Conservation (phyloP, 2,329 filamentous ascomycete genomes). For the Aspergillus novoparasiticus region DNA sequence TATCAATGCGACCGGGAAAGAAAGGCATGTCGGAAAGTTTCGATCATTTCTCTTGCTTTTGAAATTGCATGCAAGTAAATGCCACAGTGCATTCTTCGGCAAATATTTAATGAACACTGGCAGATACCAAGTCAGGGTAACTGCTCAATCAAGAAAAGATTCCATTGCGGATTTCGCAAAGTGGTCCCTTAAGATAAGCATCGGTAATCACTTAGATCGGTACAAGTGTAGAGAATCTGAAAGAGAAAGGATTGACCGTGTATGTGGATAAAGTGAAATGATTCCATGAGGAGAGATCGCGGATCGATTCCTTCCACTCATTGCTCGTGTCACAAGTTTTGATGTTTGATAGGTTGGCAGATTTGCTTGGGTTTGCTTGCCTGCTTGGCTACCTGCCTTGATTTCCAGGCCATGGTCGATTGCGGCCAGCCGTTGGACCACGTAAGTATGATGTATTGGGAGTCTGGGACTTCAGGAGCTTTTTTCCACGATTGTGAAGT, state of each 20-base stretch:
- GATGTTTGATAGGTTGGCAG: neutral
- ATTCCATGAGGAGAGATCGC: neutral
- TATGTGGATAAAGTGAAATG: neutral
- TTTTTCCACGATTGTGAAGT: neutral
- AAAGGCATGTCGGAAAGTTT: neutral
- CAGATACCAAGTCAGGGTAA: neutral
- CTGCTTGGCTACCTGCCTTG: neutral
- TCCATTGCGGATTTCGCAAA: neutral
- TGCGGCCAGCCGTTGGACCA: neutral
- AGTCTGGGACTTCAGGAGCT: neutral
- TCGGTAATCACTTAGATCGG: neutral
- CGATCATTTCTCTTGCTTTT: neutral
- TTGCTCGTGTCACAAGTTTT: neutral
- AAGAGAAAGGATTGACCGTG: neutral
- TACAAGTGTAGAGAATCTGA: neutral
- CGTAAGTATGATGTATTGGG: constrained; percentile 7
- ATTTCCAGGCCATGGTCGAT: neutral
- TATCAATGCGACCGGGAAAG: neutral
- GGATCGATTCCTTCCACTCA: neutral
- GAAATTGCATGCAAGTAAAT: neutral
- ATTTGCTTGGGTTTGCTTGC: neutral
- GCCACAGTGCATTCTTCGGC: neutral
- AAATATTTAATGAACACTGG: neutral
- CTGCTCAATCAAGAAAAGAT: neutral
- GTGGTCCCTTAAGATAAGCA: neutral